Evolutionary conservation across 805 yeast genomes (phyloP), one percentile per base, ranked within the genome.

Genomic region (Myxozyma monticola): DNA sequence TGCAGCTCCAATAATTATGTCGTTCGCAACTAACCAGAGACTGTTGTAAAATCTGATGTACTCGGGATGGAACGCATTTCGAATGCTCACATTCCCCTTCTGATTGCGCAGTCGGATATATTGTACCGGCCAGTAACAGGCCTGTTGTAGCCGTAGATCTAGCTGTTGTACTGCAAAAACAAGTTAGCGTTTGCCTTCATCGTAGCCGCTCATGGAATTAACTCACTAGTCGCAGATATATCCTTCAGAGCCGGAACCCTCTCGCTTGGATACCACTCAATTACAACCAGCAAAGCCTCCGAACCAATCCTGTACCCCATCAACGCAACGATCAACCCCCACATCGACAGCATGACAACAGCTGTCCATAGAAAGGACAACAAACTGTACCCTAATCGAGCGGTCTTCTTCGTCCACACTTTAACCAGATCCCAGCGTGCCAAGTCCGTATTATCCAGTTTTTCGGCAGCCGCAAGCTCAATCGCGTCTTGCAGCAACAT

Each of bases 11-110:
- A 90, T 65, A 0, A 90, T 73, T 5, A 86, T 65, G 65, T 93
- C 99, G 65, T 93, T 91, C 3, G 82, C 67, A 0, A 88, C 83
- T 15, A 93, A 71, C 98, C 98, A 93, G 1, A 90, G 54, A 0
- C 90, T 83, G 62, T 95, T 95, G 71, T 88, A 88, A 54, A 91
- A 79, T 78, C 62, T 83, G 73, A 62, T 78, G 70, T 63, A 76
- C 66, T 63, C 78, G 54, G 65, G 70, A 70, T 72, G 83, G 44
- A 66, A 60, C n/a, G 60, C 63, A 1, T 68, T 58, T 61, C 65
- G 61, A 60, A 71, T 36, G 67, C 68, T 31, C 76, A 77, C 64
- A 63, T 69, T 59, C 55, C 67, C 60, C 59, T 71, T 61, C 56
- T 67, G 47, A 54, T 65, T 59, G 71, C 79, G 61, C 20, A 84